Conservation (phyloP, 176 grass and related monocot genomes). For the Eleusine coracana region DNA sequence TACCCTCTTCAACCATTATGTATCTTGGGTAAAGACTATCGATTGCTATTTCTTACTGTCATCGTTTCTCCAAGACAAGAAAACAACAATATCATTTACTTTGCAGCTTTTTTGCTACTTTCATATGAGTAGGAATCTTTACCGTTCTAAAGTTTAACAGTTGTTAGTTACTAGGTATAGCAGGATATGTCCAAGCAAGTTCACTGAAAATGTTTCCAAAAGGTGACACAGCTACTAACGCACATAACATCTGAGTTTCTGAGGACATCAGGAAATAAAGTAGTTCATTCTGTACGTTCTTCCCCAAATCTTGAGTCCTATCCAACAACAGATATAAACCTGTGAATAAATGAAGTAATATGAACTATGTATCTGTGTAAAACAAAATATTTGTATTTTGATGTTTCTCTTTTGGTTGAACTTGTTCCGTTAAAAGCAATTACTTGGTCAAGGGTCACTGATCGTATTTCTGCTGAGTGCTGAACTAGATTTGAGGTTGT, state of each 20-base stretch:
- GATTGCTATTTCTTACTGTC: neutral
- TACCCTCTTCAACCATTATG: too few relatives aligned
- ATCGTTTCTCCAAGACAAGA: conserved; percentile 5
- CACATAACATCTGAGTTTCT: conserved; percentile 1
- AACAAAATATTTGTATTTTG: too few relatives aligned
- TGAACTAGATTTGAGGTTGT: too few relatives aligned
- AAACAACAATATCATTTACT: conserved; percentile 23
- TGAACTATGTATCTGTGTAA: too few relatives aligned
- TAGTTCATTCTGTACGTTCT: neutral
- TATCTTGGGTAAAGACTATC: too few relatives aligned
- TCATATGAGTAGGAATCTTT: conserved; percentile 21
- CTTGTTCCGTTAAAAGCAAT: too few relatives aligned
- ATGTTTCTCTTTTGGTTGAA: too few relatives aligned
- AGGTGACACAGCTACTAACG: neutral
- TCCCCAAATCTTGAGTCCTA: conserved; percentile 11
- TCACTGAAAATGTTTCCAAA: conserved; percentile 20
- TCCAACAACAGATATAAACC: neutral
- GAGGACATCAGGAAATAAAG: conserved; percentile 15
- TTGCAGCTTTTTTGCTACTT: conserved; percentile 12
- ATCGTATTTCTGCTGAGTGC: too few relatives aligned
- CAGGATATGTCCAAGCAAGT: neutral
- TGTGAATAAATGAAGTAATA: too few relatives aligned
- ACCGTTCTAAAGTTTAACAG: conserved; percentile 27
- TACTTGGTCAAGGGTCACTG: too few relatives aligned
- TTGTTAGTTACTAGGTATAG: neutral